Conservation (phyloP, 2,329 filamentous ascomycete species). For the Chrysosporium queenslandicum region DNA sequence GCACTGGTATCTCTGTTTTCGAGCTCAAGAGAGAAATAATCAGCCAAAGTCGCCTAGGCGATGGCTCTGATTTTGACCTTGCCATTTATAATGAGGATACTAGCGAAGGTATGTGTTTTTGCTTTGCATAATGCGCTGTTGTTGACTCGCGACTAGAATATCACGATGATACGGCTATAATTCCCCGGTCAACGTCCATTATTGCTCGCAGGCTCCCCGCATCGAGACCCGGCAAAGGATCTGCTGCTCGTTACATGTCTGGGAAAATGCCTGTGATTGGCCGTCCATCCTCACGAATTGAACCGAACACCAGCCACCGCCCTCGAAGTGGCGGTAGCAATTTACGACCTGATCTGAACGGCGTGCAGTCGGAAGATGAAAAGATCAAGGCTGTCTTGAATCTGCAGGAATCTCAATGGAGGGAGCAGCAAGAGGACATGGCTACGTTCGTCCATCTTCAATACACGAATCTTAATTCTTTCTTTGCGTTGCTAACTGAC, state of each 20-base stretch:
- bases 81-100: slow-evolving; percentile 88
- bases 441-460: slow-evolving; percentile 52
- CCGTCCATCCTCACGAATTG: slow-evolving; percentile 64
- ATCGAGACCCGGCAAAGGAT: slow-evolving; percentile 71
- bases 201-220: slow-evolving; percentile 80
- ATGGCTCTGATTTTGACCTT: slow-evolving; percentile 93
- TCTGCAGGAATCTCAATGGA: slow-evolving; percentile 83
- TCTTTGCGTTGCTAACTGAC: slow-evolving; percentile 6
- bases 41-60: slow-evolving; percentile 80
- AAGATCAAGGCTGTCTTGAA: slow-evolving; percentile 87
- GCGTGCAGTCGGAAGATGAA: slow-evolving; percentile 83
- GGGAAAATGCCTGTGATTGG: slow-evolving; percentile 89
- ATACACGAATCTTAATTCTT: neutral
- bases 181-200: slow-evolving; percentile 87
- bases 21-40: slow-evolving; percentile 99
- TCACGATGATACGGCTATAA: slow-evolving; percentile 95
- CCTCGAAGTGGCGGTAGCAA: slow-evolving; percentile 25
- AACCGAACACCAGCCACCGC: slow-evolving; percentile 40
- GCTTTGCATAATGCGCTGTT: neutral
- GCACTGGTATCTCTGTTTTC: slow-evolving; percentile 94
- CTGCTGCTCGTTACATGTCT: slow-evolving; percentile 88
- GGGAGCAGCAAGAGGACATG: slow-evolving; percentile 85
- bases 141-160: slow-evolving; percentile 55
- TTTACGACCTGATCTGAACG: slow-evolving; percentile 57
- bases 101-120: slow-evolving; percentile 60